These are phyloP conservation scores for Groenewaldozyma sp. DNA, from an alignment of 1,139 yeast genomes.

Conservation along the genomic window DNA sequence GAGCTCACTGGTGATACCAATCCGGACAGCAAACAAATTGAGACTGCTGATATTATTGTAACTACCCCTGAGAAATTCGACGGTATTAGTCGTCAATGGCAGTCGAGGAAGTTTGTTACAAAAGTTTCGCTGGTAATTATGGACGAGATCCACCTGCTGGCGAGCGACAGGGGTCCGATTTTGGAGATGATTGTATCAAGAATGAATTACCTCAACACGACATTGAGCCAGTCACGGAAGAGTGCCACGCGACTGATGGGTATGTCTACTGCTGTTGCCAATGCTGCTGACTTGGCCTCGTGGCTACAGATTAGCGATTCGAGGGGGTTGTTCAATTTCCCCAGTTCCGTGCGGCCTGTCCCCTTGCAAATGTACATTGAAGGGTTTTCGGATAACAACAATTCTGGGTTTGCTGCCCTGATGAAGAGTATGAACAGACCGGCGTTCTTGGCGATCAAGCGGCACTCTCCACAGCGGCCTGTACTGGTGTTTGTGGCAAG, in stretches of 20 bases:
- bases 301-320: constrained; percentile 82
- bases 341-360: constrained; percentile 94
- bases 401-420: constrained; percentile 85
- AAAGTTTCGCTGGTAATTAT: constrained; percentile 84
- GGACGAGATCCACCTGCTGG: constrained; percentile 96
- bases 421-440: constrained; percentile 99
- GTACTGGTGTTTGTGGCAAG: constrained; percentile 94
- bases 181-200: constrained; percentile 98
- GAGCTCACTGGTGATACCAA: constrained; percentile 96
- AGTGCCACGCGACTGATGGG: constrained; percentile 78
- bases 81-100: constrained; percentile 98
- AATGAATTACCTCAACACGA: constrained; percentile 72
- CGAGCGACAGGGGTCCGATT: constrained; percentile 97
- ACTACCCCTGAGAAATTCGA: constrained; percentile 98
- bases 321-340: constrained; percentile 78
- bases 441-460: constrained; percentile 91
- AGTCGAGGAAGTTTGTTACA: constrained; percentile 86
- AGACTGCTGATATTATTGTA: constrained; percentile 82
- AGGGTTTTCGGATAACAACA: constrained; percentile 85
- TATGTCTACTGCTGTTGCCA: constrained; percentile 95
- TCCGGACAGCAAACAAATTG: constrained; percentile 81
- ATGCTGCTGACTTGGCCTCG: constrained; percentile 96
- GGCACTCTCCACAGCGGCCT: constrained; percentile 89
- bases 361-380: constrained; percentile 97
- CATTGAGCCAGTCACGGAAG: constrained; percentile 52